Conservation (phyloP, 73 alveolate species). For the Paraurostyla sp. region DNA sequence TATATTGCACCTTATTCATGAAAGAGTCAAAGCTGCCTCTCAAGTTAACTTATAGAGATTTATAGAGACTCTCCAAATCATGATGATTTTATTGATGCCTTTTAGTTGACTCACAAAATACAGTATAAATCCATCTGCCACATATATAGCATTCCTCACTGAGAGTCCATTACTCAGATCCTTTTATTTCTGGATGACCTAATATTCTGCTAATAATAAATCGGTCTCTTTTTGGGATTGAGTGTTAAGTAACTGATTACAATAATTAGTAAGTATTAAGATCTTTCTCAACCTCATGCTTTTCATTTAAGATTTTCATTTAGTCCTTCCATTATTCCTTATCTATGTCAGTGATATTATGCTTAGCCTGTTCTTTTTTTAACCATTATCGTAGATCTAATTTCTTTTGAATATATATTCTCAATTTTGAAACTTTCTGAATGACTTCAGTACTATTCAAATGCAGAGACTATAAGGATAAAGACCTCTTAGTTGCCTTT, state of each 20-base stretch:
- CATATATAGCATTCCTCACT: constrained; percentile 35
- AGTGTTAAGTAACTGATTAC: not conserved
- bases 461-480: constrained; percentile 32
- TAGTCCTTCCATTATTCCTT: constrained; percentile 35
- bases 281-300: not conserved
- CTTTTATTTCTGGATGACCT: constrained; percentile 53
- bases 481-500: constrained; percentile 2
- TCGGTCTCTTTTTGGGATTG: not conserved
- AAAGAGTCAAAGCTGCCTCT: constrained; percentile 6
- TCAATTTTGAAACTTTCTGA: not conserved
- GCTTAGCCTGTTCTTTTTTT: not conserved
- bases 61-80: not conserved
- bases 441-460: constrained; percentile 10
- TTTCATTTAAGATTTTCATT: not conserved
- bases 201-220: not conserved
- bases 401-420: not conserved
- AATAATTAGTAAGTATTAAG: not conserved
- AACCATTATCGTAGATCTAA: not conserved
- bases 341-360: not conserved
- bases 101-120: not conserved
- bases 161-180: constrained; percentile 19
- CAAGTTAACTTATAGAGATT: not conserved
- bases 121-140: constrained; percentile 44
- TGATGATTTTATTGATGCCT: not conserved
- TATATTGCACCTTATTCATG: constrained; percentile 2